Evolutionary conservation across 2,329 filamentous ascomycete species (phyloP).

Genomic region (Hypoxylon sp.): DNA sequence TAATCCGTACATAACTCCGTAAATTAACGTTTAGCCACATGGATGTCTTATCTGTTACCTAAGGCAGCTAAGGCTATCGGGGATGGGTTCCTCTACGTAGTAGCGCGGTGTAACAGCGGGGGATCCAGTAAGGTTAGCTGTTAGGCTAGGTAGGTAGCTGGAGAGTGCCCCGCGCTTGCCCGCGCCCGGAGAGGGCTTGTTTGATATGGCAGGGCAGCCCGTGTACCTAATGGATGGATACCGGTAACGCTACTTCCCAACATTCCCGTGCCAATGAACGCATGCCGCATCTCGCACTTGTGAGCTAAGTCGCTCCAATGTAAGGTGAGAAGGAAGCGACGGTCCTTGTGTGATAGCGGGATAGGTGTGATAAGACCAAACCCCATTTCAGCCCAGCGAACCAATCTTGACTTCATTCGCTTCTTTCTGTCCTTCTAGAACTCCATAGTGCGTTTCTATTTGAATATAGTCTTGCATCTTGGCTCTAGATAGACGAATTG

Average conservation of each 20-base stretch:
- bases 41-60: constrained; percentile 19
- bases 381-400: constrained; percentile 4
- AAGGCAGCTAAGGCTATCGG: constrained; percentile 1
- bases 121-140: neutral
- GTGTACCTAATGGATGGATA: too few species aligned
- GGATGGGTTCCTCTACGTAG: neutral
- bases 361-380: constrained; percentile 9
- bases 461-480: neutral
- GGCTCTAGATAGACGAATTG: neutral
- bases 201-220: too few species aligned
- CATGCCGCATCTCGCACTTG: constrained; percentile 29
- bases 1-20: neutral
- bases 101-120: constrained; percentile 22
- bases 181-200: constrained; percentile 19
- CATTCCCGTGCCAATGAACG: constrained; percentile 33
- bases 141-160: neutral
- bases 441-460: neutral
- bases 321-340: constrained; percentile 13
- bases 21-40: constrained; percentile 2
- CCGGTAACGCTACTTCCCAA: constrained; percentile 13
- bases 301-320: constrained; percentile 23
- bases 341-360: constrained; percentile 7
- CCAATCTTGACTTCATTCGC: neutral
- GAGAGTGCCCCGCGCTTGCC: constrained; percentile 12
- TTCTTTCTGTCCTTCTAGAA: neutral